These are phyloP conservation scores for Phallus indusiatus DNA, from an alignment of 768 basidiomycete species.

Conservation along the genomic window DNA sequence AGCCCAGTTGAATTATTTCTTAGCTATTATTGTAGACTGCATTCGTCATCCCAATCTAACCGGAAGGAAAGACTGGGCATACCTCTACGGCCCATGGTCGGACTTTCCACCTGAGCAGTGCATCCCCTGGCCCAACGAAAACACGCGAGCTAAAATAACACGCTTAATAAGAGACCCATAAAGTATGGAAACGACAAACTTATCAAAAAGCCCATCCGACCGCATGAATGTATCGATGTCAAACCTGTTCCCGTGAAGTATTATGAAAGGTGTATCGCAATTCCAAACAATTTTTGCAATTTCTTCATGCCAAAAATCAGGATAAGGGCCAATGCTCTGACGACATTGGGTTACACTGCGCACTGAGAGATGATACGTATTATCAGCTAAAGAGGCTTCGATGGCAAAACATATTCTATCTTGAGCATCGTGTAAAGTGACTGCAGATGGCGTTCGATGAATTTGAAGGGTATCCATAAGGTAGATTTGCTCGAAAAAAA, in stretches of 20 bases:
- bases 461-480: neutral
- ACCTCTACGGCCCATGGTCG: neutral
- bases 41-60: neutral
- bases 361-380: neutral
- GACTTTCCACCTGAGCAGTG: conserved; percentile 3
- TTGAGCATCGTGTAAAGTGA: neutral
- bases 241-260: neutral
- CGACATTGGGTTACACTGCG: conserved; percentile 1
- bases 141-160: conserved; percentile 3
- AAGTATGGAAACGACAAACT: conserved; percentile 3
- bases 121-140: neutral
- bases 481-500: neutral
- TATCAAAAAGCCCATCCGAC: neutral
- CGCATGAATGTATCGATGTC: neutral
- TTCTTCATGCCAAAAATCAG: conserved; percentile 8
- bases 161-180: neutral
- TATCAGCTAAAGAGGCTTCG: neutral
- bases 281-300: conserved; percentile 3
- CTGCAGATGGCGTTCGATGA: neutral
- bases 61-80: neutral
- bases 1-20: neutral
- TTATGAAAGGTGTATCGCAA: neutral
- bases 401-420: conserved; percentile 1
- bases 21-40: neutral
- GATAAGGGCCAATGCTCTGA: neutral